Percentiles rank a stretch among this genome's conserved stretches.
Evolutionary conservation across 305 asterid species (phyloP).

Genomic region (Stenogyne calaminthoides): DNA sequence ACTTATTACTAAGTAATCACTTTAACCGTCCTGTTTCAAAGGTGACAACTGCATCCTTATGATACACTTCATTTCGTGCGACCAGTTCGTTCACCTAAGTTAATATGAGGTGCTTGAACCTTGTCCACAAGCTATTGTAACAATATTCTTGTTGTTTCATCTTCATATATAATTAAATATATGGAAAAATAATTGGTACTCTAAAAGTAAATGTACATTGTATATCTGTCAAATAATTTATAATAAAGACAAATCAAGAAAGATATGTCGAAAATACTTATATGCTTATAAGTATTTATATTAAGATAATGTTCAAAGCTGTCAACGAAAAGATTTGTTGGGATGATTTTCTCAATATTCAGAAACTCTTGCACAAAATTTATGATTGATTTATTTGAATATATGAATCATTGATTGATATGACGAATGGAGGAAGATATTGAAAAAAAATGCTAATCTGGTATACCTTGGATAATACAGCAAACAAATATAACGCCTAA

Average conservation of each 20-base stretch:
- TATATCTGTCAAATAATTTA: neutral
- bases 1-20: too few species aligned
- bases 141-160: constrained; percentile 50
- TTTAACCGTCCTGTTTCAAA: too few species aligned
- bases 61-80: neutral
- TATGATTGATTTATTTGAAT: constrained; percentile 2
- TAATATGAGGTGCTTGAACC: constrained; percentile 41
- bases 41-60: neutral
- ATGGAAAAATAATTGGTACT: neutral
- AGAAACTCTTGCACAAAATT: constrained; percentile 41
- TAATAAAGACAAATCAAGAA: neutral
- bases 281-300: constrained; percentile 37
- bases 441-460: neutral
- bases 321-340: constrained; percentile 41
- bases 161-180: constrained; percentile 35
- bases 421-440: neutral
- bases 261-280: neutral
- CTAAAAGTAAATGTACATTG: neutral
- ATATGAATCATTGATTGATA: neutral
- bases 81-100: constrained; percentile 43
- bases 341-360: constrained; percentile 34
- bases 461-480: constrained; percentile 31
- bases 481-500: constrained; percentile 33
- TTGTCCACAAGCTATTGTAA: constrained; percentile 49
- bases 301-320: constrained; percentile 49